Base-by-base conservation (phyloP, 2,329 filamentous ascomycete species). In the Bimuria novae-zelandiae region DNA sequence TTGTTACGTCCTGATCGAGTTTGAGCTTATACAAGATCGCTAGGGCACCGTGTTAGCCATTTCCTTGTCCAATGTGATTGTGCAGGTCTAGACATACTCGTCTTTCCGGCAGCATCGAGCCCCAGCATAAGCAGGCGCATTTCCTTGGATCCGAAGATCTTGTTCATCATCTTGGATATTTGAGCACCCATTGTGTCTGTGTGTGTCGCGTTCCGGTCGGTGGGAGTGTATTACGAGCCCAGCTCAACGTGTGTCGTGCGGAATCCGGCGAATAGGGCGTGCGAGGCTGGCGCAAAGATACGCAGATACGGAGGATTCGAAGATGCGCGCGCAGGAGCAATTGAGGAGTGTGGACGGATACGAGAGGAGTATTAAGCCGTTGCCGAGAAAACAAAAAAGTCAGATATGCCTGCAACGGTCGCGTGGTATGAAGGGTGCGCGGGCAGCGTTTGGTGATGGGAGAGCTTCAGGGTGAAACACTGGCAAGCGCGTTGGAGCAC, bases 11-110 rank as follows among this genome's bases (percentile, higher is more conserved):
- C 84, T 97, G 89, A 81, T 94, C 93, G 75, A 99, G 90, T 87
- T 99, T 99, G 79, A 99, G 88, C 86, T 99, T 99, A 84, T 99
- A 99, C 69, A 99, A 88, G 76, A 99, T 99, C 71, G 94, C 79
- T 81, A 62, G 3, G 22, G 22, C 37, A 30, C 16, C 3, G 12
- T 17, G 55, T 69, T 45, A 71, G 64, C 54, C 44, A 23, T 40
- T 27, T 43, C 17, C 29, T 17, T 3, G 19, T 32, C 22, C 36
- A 29, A 41, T 17, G 25, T 39, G 23, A 19, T 17, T 27, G 32
- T n/a, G n/a, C 7, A 12, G 22, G 21, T 12, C 37, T 23, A 42
- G 48, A 71, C 78, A 54, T 76, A 81, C 79, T 97, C 29, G 94
- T 99, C 84, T 99, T 99, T 78, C 94, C 94, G 51, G 94, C 94